These are phyloP conservation scores for Thielaviopsis euricoi DNA, from an alignment of 2,329 filamentous ascomycete species.

Conservation along the genomic window DNA sequence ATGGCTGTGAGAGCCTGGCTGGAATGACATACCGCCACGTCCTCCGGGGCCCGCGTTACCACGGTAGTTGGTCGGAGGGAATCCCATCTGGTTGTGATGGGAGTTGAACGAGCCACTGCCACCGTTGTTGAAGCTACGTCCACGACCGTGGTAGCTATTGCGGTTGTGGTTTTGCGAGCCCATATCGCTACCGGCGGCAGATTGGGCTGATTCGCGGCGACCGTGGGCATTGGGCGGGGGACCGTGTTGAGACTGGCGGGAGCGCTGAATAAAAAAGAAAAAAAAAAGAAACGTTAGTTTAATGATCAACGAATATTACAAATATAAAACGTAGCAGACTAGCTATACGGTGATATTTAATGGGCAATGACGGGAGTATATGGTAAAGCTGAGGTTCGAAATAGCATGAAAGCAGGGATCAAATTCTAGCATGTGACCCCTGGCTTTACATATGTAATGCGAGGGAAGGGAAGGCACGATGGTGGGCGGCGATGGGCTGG, in stretches of 20 bases:
- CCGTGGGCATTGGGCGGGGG: conserved; percentile 56
- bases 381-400: not conserved
- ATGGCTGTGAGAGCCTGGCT: conserved; percentile 29
- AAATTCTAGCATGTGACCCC: not conserved
- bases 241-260: conserved; percentile 44
- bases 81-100: conserved; percentile 26
- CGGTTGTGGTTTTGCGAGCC: conserved; percentile 31
- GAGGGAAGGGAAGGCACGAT: too few species aligned
- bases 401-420: not conserved
- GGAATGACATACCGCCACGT: conserved; percentile 33
- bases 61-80: conserved; percentile 20
- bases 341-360: not conserved
- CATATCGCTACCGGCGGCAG: conserved; percentile 26
- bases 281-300: conserved; percentile 10
- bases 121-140: conserved; percentile 21
- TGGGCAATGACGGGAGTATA: not conserved
- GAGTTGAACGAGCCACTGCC: conserved; percentile 32
- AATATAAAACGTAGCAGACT: not conserved
- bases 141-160: conserved; percentile 31
- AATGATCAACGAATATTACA: not conserved
- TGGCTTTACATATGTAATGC: too few species aligned
- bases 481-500: too few species aligned
- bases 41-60: conserved; percentile 27
- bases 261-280: conserved; percentile 29
- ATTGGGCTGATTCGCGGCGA: conserved; percentile 75